These are phyloP conservation scores for Aaosphaeria arxii DNA, from an alignment of 2,329 filamentous ascomycete species.

Conservation along the genomic window DNA sequence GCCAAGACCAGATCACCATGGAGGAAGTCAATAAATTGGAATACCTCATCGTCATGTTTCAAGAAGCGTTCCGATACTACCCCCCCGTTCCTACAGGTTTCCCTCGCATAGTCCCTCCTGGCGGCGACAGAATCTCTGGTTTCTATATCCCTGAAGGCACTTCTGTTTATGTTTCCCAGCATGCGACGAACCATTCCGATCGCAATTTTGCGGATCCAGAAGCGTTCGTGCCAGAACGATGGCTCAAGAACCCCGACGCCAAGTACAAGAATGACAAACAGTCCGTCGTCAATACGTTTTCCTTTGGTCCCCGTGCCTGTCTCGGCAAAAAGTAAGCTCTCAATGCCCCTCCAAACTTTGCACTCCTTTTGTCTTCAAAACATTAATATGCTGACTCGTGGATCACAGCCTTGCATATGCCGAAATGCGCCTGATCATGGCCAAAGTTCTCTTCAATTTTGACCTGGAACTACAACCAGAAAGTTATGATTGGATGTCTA, in stretches of 20 bases:
- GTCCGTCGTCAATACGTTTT: constrained; percentile 21
- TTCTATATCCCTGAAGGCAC: constrained; percentile 1
- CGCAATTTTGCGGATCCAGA: constrained; percentile 23
- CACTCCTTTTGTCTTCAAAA: neutral
- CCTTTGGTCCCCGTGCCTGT: constrained; percentile 24
- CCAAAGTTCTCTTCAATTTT: constrained; percentile 21
- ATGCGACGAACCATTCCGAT: constrained; percentile 15
- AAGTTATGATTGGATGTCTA: constrained; percentile 5
- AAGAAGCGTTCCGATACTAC: constrained; percentile 18
- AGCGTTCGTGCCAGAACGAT: constrained; percentile 30
- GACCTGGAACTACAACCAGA: constrained; percentile 17
- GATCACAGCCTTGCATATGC: constrained; percentile 24
- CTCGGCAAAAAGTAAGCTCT: constrained; percentile 32
- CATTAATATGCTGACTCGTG: neutral
- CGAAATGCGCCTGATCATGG: constrained; percentile 27
- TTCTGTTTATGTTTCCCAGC: constrained; percentile 9
- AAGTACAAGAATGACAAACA: constrained; percentile 21
- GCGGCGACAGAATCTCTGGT: constrained; percentile 10
- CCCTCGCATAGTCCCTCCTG: constrained; percentile 6
- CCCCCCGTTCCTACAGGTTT: constrained; percentile 14
- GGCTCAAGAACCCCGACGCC: constrained; percentile 23
- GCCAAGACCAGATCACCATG: constrained; percentile 15
- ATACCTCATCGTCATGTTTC: constrained; percentile 14
- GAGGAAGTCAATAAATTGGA: constrained; percentile 4
- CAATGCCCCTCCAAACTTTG: neutral